These are phyloP conservation scores for Prunus davidiana DNA, from an alignment of 306 rosid genomes.

Conservation along the genomic window DNA sequence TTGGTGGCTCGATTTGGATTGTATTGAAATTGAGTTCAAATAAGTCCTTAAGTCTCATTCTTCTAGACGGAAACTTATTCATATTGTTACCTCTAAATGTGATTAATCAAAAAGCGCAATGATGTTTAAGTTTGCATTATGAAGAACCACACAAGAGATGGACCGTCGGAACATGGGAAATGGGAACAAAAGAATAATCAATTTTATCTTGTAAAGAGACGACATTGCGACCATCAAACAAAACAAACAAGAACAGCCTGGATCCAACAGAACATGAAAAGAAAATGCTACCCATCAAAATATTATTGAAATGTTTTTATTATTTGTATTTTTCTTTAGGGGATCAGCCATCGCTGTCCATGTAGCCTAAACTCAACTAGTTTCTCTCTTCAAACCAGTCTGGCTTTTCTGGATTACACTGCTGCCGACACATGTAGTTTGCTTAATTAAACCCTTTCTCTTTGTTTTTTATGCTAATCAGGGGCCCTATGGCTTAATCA, in stretches of 20 bases:
- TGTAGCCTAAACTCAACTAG: neutral
- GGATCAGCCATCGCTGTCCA: conserved; percentile 9
- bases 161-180: neutral
- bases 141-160: neutral
- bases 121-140: neutral
- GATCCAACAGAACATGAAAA: conserved; percentile 10
- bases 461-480: conserved; percentile 5
- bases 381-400: neutral
- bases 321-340: neutral
- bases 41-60: too few relatives aligned
- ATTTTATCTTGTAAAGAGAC: neutral
- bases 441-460: neutral
- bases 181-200: conserved; percentile 6
- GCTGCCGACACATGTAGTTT: conserved; percentile 18
- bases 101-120: neutral
- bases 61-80: too few relatives aligned
- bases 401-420: conserved; percentile 4
- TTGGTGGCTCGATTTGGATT: too few relatives aligned
- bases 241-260: conserved; percentile 17
- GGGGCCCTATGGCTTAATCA: neutral
- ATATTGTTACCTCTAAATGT: too few relatives aligned
- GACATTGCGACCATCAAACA: neutral
- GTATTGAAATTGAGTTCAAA: too few relatives aligned
- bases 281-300: conserved; percentile 15
- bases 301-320: conserved; percentile 3